Conservation (phyloP, 306 rosid genomes). For the Crotalaria pallida region DNA sequence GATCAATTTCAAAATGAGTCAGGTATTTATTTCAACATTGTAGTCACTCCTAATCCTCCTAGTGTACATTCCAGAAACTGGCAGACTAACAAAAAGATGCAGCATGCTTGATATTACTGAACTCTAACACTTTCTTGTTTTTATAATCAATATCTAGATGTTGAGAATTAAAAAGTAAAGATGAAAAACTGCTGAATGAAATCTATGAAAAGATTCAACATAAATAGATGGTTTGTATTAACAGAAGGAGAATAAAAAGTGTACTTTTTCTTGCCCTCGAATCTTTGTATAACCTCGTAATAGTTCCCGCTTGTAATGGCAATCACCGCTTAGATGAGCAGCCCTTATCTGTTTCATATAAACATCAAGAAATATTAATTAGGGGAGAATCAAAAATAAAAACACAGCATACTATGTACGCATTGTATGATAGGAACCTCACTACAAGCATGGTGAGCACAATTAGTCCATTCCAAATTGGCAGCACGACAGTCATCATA, state of each 20-base stretch:
- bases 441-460: constrained; percentile 81
- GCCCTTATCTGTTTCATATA: constrained; percentile 59
- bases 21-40: background rate
- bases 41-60: background rate
- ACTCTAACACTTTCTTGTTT: background rate
- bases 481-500: constrained; percentile 68
- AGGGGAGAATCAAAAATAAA: background rate
- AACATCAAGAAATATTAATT: background rate
- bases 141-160: background rate
- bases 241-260: background rate
- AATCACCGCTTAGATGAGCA: constrained; percentile 70
- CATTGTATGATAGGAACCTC: constrained; percentile 37
- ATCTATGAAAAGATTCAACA: background rate
- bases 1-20: background rate
- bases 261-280: constrained; percentile 77
- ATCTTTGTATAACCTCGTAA: constrained; percentile 57
- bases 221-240: background rate
- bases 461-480: constrained; percentile 62
- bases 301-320: constrained; percentile 74
- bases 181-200: background rate
- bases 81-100: background rate
- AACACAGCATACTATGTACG: background rate
- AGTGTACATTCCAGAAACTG: background rate
- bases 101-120: background rate
- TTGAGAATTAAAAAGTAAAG: background rate